Base-by-base conservation (phyloP, 345 rosid genomes). In the Camelina laxa region DNA sequence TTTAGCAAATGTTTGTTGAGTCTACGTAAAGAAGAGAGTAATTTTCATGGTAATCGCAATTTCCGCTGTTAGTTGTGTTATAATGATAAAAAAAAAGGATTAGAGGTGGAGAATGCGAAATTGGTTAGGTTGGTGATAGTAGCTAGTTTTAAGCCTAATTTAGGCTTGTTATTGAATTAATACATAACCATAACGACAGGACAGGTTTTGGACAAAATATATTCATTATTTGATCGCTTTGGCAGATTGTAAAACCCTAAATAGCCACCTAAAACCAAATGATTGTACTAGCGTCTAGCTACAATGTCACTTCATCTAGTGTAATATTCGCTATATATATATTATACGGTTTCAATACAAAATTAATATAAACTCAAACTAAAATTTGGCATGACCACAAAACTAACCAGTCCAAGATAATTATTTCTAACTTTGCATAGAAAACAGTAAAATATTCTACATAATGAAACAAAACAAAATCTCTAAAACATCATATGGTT, bases 101-200 rank as follows among this genome's bases (percentile, higher is more conserved):
- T 49, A 61, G 50, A 47, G 30, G 54, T 62, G 62, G 55, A 27
- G 62, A 36, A n/a, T 41, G 44, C 41, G n/a, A 42, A 69, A 65
- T 57, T 42, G 56, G 56, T 63, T 71, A 71, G 19, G 75, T 65
- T 65, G 76, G 76, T 70, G 38, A 71, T 44, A 20, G 65, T 64
- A 49, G 72, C 48, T 71, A 71, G 56, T 38, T 48, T 49, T 41
- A 64, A 77, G 61, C 76, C 80, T 77, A 71, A 77, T 15, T 77
- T 65, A 77, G 76, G 76, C 61, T 12, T 61, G 14, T 45, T 22
- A 54, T 16, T 70, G 1, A 36, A 59, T 10, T 67, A 39, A 51
- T 35, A 47, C 65, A 65, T 39, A 60, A 60, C 54, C 19, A 19
- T 31, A 33, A 74, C 60, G 33, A 73, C 59, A 48, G 27, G 47